Percentiles rank a stretch among this genome's conserved stretches.
phyloP scores from a whole-genome alignment of 2,329 filamentous ascomycete species.

The Hypocreales sp. region DNA sequence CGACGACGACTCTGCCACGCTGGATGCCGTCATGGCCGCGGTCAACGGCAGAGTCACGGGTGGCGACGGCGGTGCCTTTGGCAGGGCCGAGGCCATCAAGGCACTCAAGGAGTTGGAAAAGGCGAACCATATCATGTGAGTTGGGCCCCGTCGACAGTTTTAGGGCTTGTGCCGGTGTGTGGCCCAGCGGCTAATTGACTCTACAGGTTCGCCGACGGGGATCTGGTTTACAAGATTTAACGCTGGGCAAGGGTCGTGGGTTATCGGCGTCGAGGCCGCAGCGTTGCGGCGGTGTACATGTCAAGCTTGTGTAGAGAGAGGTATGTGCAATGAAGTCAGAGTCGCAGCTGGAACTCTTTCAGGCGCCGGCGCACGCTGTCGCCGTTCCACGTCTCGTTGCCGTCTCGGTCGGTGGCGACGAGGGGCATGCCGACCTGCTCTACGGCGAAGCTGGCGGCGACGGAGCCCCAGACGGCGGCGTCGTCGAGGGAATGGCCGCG shows the following conservation, averaged over 20 bases:
- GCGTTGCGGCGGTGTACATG: too few relatives aligned
- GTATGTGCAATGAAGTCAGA: too few relatives aligned
- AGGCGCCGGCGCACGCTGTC: conserved; percentile 35
- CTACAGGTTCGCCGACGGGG: conserved; percentile 40
- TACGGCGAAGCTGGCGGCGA: conserved; percentile 84
- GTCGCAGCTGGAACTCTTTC: conserved; percentile 28
- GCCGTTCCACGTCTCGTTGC: conserved; percentile 47
- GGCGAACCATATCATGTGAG: conserved; percentile 84
- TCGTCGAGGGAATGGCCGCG: conserved; percentile 47
- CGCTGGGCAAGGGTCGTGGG: too few relatives aligned
- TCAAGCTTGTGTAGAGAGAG: too few relatives aligned
- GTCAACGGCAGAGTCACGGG: conserved; percentile 58
- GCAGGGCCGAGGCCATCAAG: conserved; percentile 54
- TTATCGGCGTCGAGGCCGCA: too few relatives aligned
- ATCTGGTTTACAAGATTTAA: conserved; percentile 52
- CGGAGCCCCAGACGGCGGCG: conserved; percentile 61
- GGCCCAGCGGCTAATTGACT: too few relatives aligned
- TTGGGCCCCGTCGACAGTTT: conserved; percentile 13
- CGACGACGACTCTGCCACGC: conserved; percentile 65
- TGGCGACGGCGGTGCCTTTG: conserved; percentile 44
- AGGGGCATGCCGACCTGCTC: conserved; percentile 80
- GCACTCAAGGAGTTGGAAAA: conserved; percentile 70
- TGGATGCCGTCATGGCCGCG: conserved; percentile 58
- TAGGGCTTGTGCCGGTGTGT: too few relatives aligned
- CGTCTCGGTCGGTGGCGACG: conserved; percentile 27